Percentiles rank a stretch among this genome's conserved stretches.
Conservation (phyloP, 805 yeast species). For the Debaryomyces tyrocola region DNA sequence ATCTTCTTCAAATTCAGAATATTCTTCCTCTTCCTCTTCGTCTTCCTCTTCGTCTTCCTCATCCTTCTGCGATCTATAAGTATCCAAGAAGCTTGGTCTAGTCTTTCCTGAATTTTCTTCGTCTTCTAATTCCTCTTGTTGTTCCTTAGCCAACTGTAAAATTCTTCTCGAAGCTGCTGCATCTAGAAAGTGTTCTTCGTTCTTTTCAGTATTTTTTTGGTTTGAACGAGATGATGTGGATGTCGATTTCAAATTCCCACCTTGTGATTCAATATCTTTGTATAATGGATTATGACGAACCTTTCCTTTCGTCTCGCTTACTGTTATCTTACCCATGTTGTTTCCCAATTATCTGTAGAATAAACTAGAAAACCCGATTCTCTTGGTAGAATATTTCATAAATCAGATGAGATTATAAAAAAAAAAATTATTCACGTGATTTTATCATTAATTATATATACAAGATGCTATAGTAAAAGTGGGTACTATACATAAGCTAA, state of each 20-base stretch:
- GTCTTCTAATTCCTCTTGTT: slow-evolving; percentile 80
- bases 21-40: slow-evolving; percentile 51
- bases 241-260: slow-evolving; percentile 64
- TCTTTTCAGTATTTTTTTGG: slow-evolving; percentile 38
- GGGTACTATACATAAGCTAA: not conserved
- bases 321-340: slow-evolving; percentile 66
- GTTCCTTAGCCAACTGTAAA: slow-evolving; percentile 85
- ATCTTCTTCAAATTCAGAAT: slow-evolving; percentile 55
- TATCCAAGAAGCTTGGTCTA: slow-evolving; percentile 21
- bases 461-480: not conserved
- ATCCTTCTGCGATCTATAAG: slow-evolving; percentile 21
- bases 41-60: slow-evolving; percentile 40
- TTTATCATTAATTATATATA: not conserved
- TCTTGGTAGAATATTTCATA: not conserved
- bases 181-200: slow-evolving; percentile 69
- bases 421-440: not conserved
- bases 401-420: slow-evolving; percentile 5
- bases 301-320: slow-evolving; percentile 49
- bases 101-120: slow-evolving; percentile 40
- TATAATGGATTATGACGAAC: slow-evolving; percentile 81
- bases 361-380: too few relatives aligned
- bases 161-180: slow-evolving; percentile 82
- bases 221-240: slow-evolving; percentile 20
- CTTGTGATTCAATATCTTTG: slow-evolving; percentile 72
- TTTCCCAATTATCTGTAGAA: not conserved